Evolutionary conservation across 1,284 basidiomycete genomes (phyloP).

Genomic region (Microbotryum violaceum): DNA sequence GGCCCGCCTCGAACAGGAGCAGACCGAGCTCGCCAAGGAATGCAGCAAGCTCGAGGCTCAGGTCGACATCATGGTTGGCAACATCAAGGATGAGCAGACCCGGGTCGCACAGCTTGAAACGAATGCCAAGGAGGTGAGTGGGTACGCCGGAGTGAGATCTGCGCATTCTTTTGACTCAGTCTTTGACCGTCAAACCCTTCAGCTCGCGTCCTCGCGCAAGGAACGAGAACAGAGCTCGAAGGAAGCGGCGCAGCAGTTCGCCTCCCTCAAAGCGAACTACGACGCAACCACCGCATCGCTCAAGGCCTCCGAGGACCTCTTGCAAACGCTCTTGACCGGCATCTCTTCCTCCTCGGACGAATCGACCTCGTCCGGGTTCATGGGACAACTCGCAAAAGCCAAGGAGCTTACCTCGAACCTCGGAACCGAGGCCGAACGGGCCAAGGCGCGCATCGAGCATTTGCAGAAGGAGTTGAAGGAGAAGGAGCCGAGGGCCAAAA

Average conservation of each 20-base stretch:
- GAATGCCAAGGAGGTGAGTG: constrained; percentile 56
- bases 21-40: constrained; percentile 69
- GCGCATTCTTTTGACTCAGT: not conserved
- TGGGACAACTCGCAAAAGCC: constrained; percentile 92
- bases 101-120: constrained; percentile 53
- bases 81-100: constrained; percentile 71
- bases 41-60: constrained; percentile 83
- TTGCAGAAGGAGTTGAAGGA: constrained; percentile 70
- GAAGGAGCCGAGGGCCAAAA: constrained; percentile 72
- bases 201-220: constrained; percentile 29
- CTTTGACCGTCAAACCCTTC: not conserved
- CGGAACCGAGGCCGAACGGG: constrained; percentile 77
- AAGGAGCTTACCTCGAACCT: constrained; percentile 66
- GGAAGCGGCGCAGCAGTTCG: constrained; percentile 53
- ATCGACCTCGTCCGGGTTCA: constrained; percentile 76
- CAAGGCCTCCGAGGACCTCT: constrained; percentile 76
- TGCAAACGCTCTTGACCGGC: constrained; percentile 90
- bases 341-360: constrained; percentile 59
- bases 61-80: constrained; percentile 69
- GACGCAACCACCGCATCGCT: constrained; percentile 59
- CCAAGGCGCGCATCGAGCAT: constrained; percentile 67
- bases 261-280: constrained; percentile 58
- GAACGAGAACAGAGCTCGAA: constrained; percentile 54
- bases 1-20: constrained; percentile 67
- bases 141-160: not conserved